phyloP scores from a whole-genome alignment of 1,139 yeast genomes.

The Candida sanyaensis region DNA sequence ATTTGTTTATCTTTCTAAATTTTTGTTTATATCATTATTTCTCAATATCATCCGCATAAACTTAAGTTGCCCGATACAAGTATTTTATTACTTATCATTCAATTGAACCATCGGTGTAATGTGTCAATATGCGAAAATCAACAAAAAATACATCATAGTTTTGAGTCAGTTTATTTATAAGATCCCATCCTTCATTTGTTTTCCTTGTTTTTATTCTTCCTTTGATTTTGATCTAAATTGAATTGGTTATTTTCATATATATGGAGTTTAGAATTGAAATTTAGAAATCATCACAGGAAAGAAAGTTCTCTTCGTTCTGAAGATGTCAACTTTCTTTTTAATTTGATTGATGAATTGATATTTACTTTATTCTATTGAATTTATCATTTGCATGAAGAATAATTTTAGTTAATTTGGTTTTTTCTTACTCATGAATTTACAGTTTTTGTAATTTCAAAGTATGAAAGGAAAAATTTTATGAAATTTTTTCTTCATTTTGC shows the following conservation, averaged over 20 bases:
- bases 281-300: not conserved
- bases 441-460: too few relatives aligned
- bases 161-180: not conserved
- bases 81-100: constrained; percentile 18
- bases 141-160: constrained; percentile 2
- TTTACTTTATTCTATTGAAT: not conserved
- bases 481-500: too few relatives aligned
- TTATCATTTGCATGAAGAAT: not conserved
- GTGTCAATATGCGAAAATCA: constrained; percentile 54
- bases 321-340: not conserved
- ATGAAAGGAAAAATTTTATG: too few relatives aligned
- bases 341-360: not conserved
- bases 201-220: too few relatives aligned
- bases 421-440: too few relatives aligned
- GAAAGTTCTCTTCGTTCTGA: constrained; percentile 3
- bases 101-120: constrained; percentile 45
- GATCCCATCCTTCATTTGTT: too few relatives aligned
- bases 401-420: too few relatives aligned
- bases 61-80: constrained; percentile 48
- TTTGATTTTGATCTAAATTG: not conserved
- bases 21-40: not conserved
- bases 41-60: constrained; percentile 31
- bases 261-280: not conserved
- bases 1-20: not conserved
- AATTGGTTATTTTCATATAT: not conserved